phyloP scores from a whole-genome alignment of 768 basidiomycete species.

The Piloderma croceum region DNA sequence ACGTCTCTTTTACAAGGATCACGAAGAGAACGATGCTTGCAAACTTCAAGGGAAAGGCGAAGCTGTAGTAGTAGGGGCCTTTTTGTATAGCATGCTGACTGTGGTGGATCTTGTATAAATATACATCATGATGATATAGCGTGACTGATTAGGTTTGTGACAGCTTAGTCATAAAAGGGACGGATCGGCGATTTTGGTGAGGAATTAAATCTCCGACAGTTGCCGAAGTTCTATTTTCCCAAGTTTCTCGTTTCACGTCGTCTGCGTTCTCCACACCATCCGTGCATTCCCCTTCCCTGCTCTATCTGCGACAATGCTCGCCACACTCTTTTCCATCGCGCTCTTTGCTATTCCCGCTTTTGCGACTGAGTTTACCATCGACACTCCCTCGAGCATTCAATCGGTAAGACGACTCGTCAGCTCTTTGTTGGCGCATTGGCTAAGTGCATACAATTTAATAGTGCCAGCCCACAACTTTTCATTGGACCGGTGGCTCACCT shows the following conservation, averaged over 20 bases:
- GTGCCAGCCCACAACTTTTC: slow-evolving; percentile 48
- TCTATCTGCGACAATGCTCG: slow-evolving; percentile 52
- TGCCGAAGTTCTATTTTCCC: slow-evolving; percentile 15
- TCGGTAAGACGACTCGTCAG: slow-evolving; percentile 28
- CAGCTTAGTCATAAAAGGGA: neutral
- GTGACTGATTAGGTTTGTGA: neutral
- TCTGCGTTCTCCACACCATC: slow-evolving; percentile 12
- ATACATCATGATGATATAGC: neutral
- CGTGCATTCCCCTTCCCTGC: slow-evolving; percentile 10
- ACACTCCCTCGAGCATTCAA: slow-evolving; percentile 48
- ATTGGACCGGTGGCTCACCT: slow-evolving; percentile 41
- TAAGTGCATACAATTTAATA: too few species aligned
- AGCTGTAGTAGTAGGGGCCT: slow-evolving; percentile 30
- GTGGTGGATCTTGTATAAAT: neutral
- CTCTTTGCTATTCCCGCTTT: slow-evolving; percentile 59
- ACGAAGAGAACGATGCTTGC: slow-evolving; percentile 65
- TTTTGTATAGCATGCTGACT: slow-evolving; percentile 1
- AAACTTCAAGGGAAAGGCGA: slow-evolving; percentile 50
- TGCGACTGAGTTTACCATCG: slow-evolving; percentile 49
- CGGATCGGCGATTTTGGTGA: slow-evolving; percentile 1
- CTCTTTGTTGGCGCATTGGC: slow-evolving; percentile 5
- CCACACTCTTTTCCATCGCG: slow-evolving; percentile 70
- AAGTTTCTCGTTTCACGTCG: slow-evolving; percentile 15
- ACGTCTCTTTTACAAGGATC: slow-evolving; percentile 31
- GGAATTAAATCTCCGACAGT: slow-evolving; percentile 3